Percentiles rank a stretch among this genome's conserved stretches.
Evolutionary conservation across 106 monocot species (phyloP).

Genomic region (Iris macrosiphon): DNA sequence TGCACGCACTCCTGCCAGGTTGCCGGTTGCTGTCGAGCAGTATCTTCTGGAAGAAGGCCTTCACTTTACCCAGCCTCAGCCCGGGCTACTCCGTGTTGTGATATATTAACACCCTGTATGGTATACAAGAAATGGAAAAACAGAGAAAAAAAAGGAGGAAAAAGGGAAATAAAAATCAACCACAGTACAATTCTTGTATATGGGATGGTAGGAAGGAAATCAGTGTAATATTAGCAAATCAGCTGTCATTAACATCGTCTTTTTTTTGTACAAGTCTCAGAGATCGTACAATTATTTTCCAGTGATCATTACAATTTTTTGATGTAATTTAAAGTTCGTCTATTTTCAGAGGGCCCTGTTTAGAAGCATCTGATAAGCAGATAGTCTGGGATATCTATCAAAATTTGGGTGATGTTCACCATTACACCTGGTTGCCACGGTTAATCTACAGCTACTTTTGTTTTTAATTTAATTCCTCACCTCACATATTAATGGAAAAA

Average conservation of each 20-base stretch:
- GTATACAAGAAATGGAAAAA: too few relatives aligned
- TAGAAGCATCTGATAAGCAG: too few relatives aligned
- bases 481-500: too few relatives aligned
- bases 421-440: too few relatives aligned
- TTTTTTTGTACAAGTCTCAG: neutral
- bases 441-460: too few relatives aligned
- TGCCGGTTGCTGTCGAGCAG: slow-evolving; percentile 71
- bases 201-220: neutral
- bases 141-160: neutral
- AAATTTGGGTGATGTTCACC: too few relatives aligned
- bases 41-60: slow-evolving; percentile 68
- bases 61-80: slow-evolving; percentile 56
- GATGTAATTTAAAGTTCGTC: too few relatives aligned
- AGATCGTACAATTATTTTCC: neutral
- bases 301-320: too few relatives aligned
- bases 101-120: too few relatives aligned
- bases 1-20: slow-evolving; percentile 58
- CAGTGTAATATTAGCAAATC: slow-evolving; percentile 7
- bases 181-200: neutral
- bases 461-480: too few relatives aligned
- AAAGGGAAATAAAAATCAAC: slow-evolving; percentile 3
- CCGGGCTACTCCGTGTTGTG: slow-evolving; percentile 77
- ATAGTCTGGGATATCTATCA: too few relatives aligned
- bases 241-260: neutral
- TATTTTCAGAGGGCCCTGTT: too few relatives aligned